Evolutionary conservation across 208 protist genomes (phyloP).

Genomic region (Crithidia expoeki): DNA sequence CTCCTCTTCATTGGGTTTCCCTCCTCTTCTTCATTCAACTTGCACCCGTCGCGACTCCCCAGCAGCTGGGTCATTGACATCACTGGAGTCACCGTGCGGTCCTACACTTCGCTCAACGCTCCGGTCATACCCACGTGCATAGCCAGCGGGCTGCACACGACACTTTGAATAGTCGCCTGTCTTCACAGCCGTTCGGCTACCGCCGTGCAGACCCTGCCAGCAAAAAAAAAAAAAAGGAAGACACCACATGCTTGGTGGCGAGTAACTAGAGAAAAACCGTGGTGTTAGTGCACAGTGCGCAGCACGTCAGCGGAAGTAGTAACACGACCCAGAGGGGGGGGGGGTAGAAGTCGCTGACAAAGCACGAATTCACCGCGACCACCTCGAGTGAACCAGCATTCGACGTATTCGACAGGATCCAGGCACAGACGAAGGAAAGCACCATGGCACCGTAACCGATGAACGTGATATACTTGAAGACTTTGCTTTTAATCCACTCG

Average conservation of each 20-base stretch:
- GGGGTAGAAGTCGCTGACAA: slow-evolving; percentile 13
- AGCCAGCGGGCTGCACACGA: slow-evolving; percentile 41
- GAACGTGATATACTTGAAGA: slow-evolving; percentile 43
- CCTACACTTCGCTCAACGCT: slow-evolving; percentile 45
- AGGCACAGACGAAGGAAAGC: slow-evolving; percentile 35
- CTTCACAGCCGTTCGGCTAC: slow-evolving; percentile 21
- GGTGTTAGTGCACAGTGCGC: slow-evolving; percentile 19
- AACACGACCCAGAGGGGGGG: slow-evolving; percentile 17
- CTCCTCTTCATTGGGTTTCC: neutral
- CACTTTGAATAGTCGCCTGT: slow-evolving; percentile 38
- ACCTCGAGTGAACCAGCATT: neutral
- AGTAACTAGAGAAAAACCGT: slow-evolving; percentile 11
- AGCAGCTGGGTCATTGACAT: slow-evolving; percentile 18
- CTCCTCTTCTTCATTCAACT: neutral
- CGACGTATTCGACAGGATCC: slow-evolving; percentile 34
- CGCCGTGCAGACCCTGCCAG: slow-evolving; percentile 14
- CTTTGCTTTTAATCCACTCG: slow-evolving; percentile 44
- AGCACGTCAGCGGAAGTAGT: slow-evolving; percentile 11
- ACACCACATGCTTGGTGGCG: too few species aligned
- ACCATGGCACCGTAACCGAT: slow-evolving; percentile 46
- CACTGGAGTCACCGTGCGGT: slow-evolving; percentile 36
- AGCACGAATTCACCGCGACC: slow-evolving; percentile 6
- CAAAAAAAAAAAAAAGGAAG: slow-evolving; percentile 17
- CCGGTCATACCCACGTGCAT: slow-evolving; percentile 46
- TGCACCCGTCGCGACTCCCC: slow-evolving; percentile 12